Evolutionary conservation across 495 filamentous ascomycete species (phyloP).

Genomic region (Talaromyces thailandensis): DNA sequence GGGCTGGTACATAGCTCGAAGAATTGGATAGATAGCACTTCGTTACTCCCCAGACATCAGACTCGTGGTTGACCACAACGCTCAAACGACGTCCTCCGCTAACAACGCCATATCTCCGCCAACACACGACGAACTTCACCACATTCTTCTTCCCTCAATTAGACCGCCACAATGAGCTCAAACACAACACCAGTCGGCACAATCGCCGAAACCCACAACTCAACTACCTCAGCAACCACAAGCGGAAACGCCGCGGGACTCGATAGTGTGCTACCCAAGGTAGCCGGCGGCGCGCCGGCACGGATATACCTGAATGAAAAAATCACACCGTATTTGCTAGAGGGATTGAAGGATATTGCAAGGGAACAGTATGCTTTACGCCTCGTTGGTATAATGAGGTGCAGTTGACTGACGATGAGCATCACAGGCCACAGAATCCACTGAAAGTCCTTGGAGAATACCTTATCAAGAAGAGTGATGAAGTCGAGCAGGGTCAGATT

Average conservation of each 20-base stretch:
- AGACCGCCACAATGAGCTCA: conserved; percentile 34
- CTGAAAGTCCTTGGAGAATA: conserved; percentile 80
- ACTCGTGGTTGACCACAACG: background rate
- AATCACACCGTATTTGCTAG: conserved; percentile 73
- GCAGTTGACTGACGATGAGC: conserved; percentile 1
- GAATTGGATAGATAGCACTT: background rate
- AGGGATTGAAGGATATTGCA: conserved; percentile 86
- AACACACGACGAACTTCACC: too few species aligned
- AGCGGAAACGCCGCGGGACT: background rate
- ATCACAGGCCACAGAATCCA: conserved; percentile 62
- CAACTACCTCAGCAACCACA: conserved; percentile 12
- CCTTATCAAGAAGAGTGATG: conserved; percentile 70
- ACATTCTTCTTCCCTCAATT: background rate
- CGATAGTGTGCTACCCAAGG: background rate
- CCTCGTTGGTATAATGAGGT: background rate
- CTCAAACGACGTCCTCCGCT: background rate
- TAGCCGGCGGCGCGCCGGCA: conserved; percentile 70
- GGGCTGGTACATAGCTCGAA: background rate
- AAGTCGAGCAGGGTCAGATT: conserved; percentile 43
- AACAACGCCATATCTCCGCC: conserved; percentile 5
- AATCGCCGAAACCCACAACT: conserved; percentile 20
- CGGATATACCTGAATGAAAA: conserved; percentile 85
- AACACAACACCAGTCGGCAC: conserved; percentile 28
- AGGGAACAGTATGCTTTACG: conserved; percentile 66
- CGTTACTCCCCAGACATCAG: background rate